Evolutionary conservation across 2,329 filamentous ascomycete genomes (phyloP).

Genomic region (Emericellopsis cladophorae): DNA sequence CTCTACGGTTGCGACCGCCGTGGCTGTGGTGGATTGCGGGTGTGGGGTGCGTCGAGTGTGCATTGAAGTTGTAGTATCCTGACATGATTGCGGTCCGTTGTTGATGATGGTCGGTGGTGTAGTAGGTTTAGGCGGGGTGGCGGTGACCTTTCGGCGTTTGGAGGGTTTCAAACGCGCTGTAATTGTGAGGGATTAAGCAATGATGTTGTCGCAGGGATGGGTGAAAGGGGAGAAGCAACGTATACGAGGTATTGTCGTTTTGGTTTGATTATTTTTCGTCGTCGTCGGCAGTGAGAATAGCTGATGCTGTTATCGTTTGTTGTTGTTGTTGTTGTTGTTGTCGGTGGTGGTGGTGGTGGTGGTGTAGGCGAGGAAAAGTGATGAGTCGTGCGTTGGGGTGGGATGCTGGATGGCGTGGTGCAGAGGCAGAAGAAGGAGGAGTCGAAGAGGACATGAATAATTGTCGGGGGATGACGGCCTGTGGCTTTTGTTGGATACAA

Average conservation of each 20-base stretch:
- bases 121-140: neutral
- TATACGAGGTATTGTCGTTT: too few species aligned
- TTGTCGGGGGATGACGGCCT: constrained; percentile 2
- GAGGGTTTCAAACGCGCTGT: too few species aligned
- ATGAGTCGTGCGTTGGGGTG: neutral
- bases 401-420: neutral
- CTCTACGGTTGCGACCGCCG: constrained; percentile 73
- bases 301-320: too few species aligned
- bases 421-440: neutral
- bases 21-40: constrained; percentile 62
- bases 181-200: too few species aligned
- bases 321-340: too few species aligned
- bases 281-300: too few species aligned
- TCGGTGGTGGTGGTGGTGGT: neutral
- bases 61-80: constrained; percentile 50
- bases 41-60: constrained; percentile 44
- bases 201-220: too few species aligned
- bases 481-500: constrained; percentile 4
- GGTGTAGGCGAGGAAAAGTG: neutral
- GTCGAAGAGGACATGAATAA: constrained; percentile 3
- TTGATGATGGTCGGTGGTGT: neutral
- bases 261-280: too few species aligned
- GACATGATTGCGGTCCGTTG: constrained; percentile 35
- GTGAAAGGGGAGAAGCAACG: too few species aligned
- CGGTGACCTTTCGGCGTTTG: neutral